Percentiles rank a stretch among this genome's conserved stretches.
These are phyloP conservation scores for Prunus kanzakura DNA, from an alignment of 306 rosid species.

Conservation along the genomic window DNA sequence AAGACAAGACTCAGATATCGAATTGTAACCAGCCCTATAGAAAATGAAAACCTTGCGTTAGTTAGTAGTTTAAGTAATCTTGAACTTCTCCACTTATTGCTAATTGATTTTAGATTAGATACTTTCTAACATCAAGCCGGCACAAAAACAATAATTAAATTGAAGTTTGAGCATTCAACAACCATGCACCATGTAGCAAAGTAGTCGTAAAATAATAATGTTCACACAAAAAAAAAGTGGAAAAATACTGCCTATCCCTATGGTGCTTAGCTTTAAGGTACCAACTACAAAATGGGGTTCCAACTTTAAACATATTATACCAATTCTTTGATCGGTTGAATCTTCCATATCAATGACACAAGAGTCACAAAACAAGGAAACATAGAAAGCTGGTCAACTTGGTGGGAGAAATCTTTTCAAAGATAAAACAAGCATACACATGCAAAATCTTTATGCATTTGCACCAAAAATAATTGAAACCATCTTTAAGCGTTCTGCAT, in stretches of 20 bases:
- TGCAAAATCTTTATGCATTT: background rate
- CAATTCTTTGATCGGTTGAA: background rate
- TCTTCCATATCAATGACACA: background rate
- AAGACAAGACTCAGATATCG: too few species aligned
- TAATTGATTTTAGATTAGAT: too few species aligned
- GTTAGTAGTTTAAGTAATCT: too few species aligned
- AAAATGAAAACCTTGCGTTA: too few species aligned
- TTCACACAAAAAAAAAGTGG: background rate
- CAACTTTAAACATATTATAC: background rate
- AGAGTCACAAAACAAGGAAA: slow-evolving; percentile 15
- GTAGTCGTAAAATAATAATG: background rate
- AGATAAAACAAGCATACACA: background rate
- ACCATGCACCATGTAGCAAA: background rate
- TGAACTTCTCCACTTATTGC: too few species aligned
- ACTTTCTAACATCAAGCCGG: background rate
- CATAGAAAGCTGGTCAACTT: background rate
- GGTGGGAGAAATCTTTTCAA: background rate
- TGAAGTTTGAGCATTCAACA: background rate
- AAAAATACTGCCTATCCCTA: background rate
- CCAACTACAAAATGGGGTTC: background rate
- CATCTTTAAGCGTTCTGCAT: background rate
- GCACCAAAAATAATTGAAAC: too few species aligned
- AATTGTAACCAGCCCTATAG: too few species aligned
- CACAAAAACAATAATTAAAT: background rate
- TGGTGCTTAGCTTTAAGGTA: background rate